phyloP scores from a whole-genome alignment of 352 stramenopile species.

The Phytophthora ohioensis region DNA sequence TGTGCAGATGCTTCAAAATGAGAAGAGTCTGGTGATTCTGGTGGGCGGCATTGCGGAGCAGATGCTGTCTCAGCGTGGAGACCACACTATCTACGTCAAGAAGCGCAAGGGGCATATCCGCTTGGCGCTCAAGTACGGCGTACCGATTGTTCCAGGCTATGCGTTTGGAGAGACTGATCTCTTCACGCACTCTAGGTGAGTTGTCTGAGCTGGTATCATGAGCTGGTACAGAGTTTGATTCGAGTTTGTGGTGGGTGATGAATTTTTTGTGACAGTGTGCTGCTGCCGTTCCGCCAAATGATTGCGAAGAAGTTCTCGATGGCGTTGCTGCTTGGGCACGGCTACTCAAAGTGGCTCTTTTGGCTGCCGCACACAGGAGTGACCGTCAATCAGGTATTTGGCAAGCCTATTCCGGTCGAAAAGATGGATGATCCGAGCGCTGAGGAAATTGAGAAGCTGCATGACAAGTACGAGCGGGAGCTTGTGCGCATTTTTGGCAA shows the following conservation, averaged over 20 bases:
- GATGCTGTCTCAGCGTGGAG: slow-evolving; percentile 75
- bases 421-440: slow-evolving; percentile 66
- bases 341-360: slow-evolving; percentile 64
- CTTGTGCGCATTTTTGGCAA: slow-evolving; percentile 84
- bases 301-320: slow-evolving; percentile 74
- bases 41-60: slow-evolving; percentile 86
- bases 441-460: slow-evolving; percentile 75
- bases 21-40: slow-evolving; percentile 83
- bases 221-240: not conserved
- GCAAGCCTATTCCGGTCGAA: slow-evolving; percentile 72
- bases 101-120: slow-evolving; percentile 88
- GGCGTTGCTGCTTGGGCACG: slow-evolving; percentile 70
- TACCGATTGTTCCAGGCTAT: slow-evolving; percentile 80
- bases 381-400: slow-evolving; percentile 75
- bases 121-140: slow-evolving; percentile 77
- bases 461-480: slow-evolving; percentile 70
- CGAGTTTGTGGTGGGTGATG: slow-evolving; percentile 1
- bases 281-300: slow-evolving; percentile 77
- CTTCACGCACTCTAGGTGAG: slow-evolving; percentile 81
- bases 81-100: slow-evolving; percentile 83
- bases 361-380: slow-evolving; percentile 67
- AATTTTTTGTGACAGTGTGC: slow-evolving; percentile 37
- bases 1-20: slow-evolving; percentile 59
- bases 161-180: slow-evolving; percentile 87
- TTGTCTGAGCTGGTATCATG: not conserved